phyloP scores from a whole-genome alignment of 1,284 basidiomycete species.

The Fereydounia khargensis region DNA sequence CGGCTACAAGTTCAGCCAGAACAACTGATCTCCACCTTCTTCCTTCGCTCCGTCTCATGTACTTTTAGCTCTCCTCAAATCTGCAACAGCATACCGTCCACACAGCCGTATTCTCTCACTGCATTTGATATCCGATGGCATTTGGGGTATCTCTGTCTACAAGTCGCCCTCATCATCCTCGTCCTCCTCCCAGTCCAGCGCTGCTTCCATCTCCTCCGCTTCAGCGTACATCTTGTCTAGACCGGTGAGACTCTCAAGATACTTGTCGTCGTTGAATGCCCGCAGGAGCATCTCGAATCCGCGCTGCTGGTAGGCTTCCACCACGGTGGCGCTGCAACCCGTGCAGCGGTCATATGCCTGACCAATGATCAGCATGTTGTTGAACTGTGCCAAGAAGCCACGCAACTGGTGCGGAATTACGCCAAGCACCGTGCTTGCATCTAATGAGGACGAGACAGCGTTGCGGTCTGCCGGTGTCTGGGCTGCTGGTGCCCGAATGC shows the following conservation, averaged over 20 bases:
- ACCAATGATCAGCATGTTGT: conserved; percentile 77
- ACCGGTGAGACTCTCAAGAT: conserved; percentile 78
- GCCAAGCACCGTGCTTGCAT: conserved; percentile 62
- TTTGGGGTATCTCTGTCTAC: no score
- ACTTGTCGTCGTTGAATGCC: conserved; percentile 77
- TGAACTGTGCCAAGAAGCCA: conserved; percentile 82
- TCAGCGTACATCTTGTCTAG: conserved; percentile 65
- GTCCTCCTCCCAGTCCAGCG: conserved; percentile 36
- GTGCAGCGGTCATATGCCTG: conserved; percentile 85
- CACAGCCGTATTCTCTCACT: neutral
- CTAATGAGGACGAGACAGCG: no score
- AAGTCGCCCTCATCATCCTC: conserved; percentile 22
- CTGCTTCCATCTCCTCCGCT: conserved; percentile 36
- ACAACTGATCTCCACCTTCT: conserved; percentile 25
- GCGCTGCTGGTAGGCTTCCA: conserved; percentile 61
- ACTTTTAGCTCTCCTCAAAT: neutral
- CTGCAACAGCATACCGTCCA: neutral
- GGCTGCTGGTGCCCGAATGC: conserved; percentile 20
- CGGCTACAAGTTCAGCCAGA: conserved; percentile 56
- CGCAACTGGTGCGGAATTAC: conserved; percentile 90
- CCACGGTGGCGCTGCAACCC: conserved; percentile 65
- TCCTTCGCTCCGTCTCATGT: neutral
- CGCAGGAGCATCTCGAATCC: conserved; percentile 77
- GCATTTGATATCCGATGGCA: no score
- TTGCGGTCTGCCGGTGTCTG: conserved; percentile 4